phyloP scores from a whole-genome alignment of 345 rosid genomes.

The Aegle marmelos region DNA sequence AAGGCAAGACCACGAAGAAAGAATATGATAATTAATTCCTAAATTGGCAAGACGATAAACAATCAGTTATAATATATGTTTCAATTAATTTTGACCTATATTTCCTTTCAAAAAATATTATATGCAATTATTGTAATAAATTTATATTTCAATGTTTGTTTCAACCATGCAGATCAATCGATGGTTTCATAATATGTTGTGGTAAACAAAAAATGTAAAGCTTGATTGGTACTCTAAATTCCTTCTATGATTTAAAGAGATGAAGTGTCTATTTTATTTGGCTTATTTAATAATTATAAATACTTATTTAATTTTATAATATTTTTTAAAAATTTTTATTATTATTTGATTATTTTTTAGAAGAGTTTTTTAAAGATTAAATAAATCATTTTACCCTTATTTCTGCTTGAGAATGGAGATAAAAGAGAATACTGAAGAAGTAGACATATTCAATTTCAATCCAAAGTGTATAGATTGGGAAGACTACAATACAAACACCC shows the following conservation, averaged over 20 bases:
- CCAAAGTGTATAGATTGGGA: too few species aligned
- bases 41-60: too few species aligned
- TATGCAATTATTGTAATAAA: not conserved
- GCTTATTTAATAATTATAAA: too few species aligned
- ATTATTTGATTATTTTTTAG: too few species aligned
- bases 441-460: conserved; percentile 37
- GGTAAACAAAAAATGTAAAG: conserved; percentile 48
- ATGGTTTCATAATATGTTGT: conserved; percentile 40
- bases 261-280: too few species aligned
- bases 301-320: not conserved
- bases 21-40: too few species aligned
- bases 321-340: not conserved
- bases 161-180: conserved; percentile 46
- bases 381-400: too few species aligned
- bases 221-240: conserved; percentile 33
- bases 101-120: too few species aligned
- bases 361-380: too few species aligned
- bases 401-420: conserved; percentile 12
- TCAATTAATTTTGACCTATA: too few species aligned
- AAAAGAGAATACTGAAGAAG: not conserved
- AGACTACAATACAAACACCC: conserved; percentile 2
- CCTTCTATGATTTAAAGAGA: conserved; percentile 47
- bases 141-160: not conserved
- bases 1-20: too few species aligned
- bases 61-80: too few species aligned